Evolutionary conservation across 192 early-diverging fungal genomes (phyloP).

Genomic region (Umbelopsis sp.): DNA sequence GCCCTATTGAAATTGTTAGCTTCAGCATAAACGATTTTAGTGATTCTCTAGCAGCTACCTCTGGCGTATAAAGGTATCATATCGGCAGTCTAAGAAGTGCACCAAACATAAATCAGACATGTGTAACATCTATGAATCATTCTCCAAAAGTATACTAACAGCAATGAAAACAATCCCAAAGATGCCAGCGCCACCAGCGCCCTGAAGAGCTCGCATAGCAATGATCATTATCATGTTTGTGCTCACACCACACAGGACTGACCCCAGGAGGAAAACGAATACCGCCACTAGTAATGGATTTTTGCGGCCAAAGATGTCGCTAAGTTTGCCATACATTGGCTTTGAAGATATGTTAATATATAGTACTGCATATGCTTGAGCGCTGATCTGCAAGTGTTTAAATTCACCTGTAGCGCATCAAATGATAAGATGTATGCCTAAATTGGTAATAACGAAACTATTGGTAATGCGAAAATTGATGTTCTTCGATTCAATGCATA

Average conservation of each 20-base stretch:
- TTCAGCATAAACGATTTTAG: not conserved
- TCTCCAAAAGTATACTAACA: conserved; percentile 64
- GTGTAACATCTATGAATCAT: conserved; percentile 46
- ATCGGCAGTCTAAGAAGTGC: conserved; percentile 82
- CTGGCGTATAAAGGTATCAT: conserved; percentile 77
- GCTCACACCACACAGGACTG: conserved; percentile 69
- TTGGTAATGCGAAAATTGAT: not conserved
- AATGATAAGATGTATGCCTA: conserved; percentile 63
- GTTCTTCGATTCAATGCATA: conserved; percentile 13
- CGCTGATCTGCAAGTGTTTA: not conserved
- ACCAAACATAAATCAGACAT: conserved; percentile 69
- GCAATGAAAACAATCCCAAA: conserved; percentile 43
- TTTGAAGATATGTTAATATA: not conserved
- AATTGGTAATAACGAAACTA: not conserved
- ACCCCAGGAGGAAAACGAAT: conserved; percentile 74
- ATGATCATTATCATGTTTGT: conserved; percentile 62
- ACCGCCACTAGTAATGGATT: not conserved
- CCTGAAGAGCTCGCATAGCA: conserved; percentile 67
- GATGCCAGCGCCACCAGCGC: conserved; percentile 62
- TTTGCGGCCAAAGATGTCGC: conserved; percentile 59
- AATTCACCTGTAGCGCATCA: conserved; percentile 25
- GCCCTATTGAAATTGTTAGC: not conserved
- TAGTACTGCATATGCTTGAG: not conserved
- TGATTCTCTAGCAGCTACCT: conserved; percentile 70
- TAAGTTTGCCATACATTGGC: conserved; percentile 57